These are phyloP conservation scores for Celoporthe dispersa DNA, from an alignment of 2,329 filamentous ascomycete genomes.

Conservation along the genomic window DNA sequence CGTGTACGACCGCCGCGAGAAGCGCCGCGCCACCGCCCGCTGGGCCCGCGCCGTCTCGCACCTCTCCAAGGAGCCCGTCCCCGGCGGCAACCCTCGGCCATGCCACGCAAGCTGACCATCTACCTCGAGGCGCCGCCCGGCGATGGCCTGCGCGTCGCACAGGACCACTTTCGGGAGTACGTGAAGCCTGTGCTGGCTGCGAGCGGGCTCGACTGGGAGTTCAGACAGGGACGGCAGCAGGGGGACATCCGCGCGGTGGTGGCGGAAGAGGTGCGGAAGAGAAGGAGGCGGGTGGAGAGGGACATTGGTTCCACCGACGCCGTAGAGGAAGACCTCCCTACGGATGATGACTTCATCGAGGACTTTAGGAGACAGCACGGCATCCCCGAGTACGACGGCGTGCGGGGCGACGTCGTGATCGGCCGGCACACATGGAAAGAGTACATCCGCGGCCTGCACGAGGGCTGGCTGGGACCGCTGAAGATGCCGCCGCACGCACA, in stretches of 20 bases:
- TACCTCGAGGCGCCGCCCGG: constrained; percentile 85
- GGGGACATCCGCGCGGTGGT: constrained; percentile 89
- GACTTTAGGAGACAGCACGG: constrained; percentile 68
- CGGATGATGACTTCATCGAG: constrained; percentile 65
- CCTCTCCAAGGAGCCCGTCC: constrained; percentile 76
- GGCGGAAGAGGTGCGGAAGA: constrained; percentile 82
- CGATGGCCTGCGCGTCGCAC: constrained; percentile 80
- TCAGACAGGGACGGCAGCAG: constrained; percentile 87
- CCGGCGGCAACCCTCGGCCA: constrained; percentile 56
- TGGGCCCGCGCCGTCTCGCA: constrained; percentile 88
- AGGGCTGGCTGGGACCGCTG: constrained; percentile 92
- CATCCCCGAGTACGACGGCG: constrained; percentile 72
- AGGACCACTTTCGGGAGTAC: constrained; percentile 95
- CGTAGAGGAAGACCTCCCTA: constrained; percentile 52
- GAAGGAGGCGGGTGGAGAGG: constrained; percentile 62
- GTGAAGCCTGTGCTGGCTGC: constrained; percentile 90
- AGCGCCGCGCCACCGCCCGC: constrained; percentile 80
- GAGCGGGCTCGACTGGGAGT: constrained; percentile 93
- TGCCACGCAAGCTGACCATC: constrained; percentile 84
- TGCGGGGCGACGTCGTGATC: constrained; percentile 83
- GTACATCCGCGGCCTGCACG: constrained; percentile 89
- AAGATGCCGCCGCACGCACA: constrained; percentile 57
- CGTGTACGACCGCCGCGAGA: constrained; percentile 91
- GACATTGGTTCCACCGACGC: constrained; percentile 41
- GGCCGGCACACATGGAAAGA: constrained; percentile 97